phyloP scores from a whole-genome alignment of 2,329 filamentous ascomycete species.

The Pseudogymnoascus sp. region DNA sequence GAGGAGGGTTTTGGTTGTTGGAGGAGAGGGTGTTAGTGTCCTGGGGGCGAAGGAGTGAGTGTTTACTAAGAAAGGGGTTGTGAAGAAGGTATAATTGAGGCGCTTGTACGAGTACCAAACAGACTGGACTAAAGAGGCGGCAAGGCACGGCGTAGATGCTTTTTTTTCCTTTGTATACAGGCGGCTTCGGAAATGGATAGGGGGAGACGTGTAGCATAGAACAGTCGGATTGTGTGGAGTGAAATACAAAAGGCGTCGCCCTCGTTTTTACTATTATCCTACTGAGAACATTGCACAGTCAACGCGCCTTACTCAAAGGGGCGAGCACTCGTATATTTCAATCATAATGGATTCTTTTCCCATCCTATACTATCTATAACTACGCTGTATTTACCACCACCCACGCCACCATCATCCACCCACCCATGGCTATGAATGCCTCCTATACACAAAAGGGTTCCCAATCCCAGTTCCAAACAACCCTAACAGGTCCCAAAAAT shows the following conservation, averaged over 20 bases:
- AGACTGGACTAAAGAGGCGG: constrained; percentile 1
- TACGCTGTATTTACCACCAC: neutral
- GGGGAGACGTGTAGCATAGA: neutral
- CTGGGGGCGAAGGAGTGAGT: constrained; percentile 44
- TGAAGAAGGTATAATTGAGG: constrained; percentile 10
- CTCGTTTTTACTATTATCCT: neutral
- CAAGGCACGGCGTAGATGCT: constrained; percentile 4
- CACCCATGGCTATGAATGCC: constrained; percentile 1
- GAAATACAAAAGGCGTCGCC: neutral
- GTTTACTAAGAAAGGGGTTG: neutral
- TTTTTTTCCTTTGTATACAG: neutral
- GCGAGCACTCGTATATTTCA: neutral
- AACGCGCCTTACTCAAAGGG: neutral
- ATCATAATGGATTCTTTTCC: neutral
- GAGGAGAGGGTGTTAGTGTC: constrained; percentile 47
- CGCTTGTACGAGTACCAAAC: constrained; percentile 4
- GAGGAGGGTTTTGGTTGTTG: constrained; percentile 38
- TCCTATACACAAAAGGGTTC: neutral
- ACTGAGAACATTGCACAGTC: neutral
- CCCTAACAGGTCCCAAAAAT: neutral
- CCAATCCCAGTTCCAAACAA: neutral
- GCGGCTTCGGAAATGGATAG: neutral
- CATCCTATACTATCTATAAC: neutral
- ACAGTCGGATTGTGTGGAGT: neutral
- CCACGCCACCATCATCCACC: neutral